Conservation (phyloP, 257 asterid genomes). For the Solanum neorickii region DNA sequence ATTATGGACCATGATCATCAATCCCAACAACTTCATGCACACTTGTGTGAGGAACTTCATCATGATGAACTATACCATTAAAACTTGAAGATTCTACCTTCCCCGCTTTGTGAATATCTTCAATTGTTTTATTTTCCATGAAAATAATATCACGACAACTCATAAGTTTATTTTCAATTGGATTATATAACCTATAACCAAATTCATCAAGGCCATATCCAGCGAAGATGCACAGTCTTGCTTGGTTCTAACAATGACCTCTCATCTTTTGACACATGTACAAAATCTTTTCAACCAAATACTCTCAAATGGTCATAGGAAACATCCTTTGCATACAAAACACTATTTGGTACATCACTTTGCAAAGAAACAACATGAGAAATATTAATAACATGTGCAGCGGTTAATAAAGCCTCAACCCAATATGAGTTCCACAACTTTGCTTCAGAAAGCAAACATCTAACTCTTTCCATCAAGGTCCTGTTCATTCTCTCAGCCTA, state of each 20-base stretch:
- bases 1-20: not conserved
- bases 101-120: not conserved
- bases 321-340: not conserved
- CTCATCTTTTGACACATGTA: not conserved
- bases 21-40: not conserved
- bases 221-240: not conserved
- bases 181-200: too few relatives aligned
- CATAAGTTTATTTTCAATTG: not conserved
- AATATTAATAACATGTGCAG: not conserved
- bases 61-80: not conserved
- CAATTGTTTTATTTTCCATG: too few relatives aligned
- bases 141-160: not conserved
- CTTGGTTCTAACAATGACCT: not conserved
- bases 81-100: not conserved
- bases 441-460: not conserved
- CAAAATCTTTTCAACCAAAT: not conserved
- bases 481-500: not conserved
- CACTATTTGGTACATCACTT: not conserved
- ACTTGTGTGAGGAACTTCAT: not conserved
- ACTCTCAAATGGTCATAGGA: not conserved
- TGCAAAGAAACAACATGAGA: not conserved
- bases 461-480: not conserved
- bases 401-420: not conserved
- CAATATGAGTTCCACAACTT: not conserved
- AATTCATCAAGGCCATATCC: not conserved